Base-by-base conservation (phyloP, 306 rosid genomes). In the Neltuma alba region DNA sequence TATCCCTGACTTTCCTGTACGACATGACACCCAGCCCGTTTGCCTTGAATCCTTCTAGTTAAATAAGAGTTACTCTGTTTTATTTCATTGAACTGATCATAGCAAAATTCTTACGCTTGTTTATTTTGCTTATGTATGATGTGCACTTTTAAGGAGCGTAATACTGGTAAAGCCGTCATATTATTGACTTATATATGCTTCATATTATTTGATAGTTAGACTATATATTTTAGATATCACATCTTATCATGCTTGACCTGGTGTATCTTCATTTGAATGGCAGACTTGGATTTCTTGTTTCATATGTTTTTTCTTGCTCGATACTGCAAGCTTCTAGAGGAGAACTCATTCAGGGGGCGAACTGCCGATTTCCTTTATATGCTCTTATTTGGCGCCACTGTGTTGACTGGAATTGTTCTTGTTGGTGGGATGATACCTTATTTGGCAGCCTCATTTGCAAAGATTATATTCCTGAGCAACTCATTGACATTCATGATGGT, bases 221-320 rank as follows among this genome's bases (percentile, higher is more conserved):
- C 42, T 60, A 63, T 70, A 73, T 70, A 61, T 45, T 36, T 47
- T 67, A 44, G 61, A 66, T 65, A 64, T 45, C 20, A 47, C 57
- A 6, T 52, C 73, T n/a, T 64, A 80, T 20, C 8, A 34, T 30
- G 33, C 30, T 57, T 87, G 75, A 89, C 85, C 42, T 72, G 48
- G 23, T 72, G 54, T 73, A 76, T 45, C 81, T 69, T 79, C 48
- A 67, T 80, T 79, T 50, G 78, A 76, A 67, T 80, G 71, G 76
- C 93, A 95, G 99, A 95, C 78, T 87, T 95, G 93, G 99, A 95
- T 81, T 95, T 95, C 83, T 80, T 95, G 97, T 95, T 95, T 87
- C 98, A 95, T 79, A 95, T 95, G 99, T 95, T 95, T 86, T 95
- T 95, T 70, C 98, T 92, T 77, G 97, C 98, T 20, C 99, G 99